Percentiles rank a stretch among this genome's conserved stretches.
phyloP scores from a whole-genome alignment of 441 rosid genomes.

The Bocquillonia castaneifolia region DNA sequence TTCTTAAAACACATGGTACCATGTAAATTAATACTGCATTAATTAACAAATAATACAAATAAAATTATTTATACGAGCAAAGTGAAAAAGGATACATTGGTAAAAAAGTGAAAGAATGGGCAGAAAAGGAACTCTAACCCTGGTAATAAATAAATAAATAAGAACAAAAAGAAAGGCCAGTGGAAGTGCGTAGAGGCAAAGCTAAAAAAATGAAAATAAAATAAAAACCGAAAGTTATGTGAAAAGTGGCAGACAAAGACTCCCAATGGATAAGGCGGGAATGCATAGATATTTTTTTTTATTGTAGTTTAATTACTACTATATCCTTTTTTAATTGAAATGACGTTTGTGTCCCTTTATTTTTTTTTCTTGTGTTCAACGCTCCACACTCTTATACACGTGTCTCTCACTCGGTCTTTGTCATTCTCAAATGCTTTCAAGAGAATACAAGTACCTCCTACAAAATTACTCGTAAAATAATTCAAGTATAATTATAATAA shows the following conservation, averaged over 20 bases:
- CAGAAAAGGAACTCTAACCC: too few species aligned
- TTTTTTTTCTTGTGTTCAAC: too few species aligned
- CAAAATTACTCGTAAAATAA: not conserved
- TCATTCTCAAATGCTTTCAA: constrained; percentile 9
- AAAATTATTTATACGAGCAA: too few species aligned
- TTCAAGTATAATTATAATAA: constrained; percentile 5
- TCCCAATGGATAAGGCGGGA: constrained; percentile 1
- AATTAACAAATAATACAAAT: not conserved
- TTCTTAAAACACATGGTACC: too few species aligned
- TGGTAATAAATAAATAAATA: too few species aligned
- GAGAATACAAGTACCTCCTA: constrained; percentile 26
- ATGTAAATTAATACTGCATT: too few species aligned
- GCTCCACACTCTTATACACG: constrained; percentile 31
- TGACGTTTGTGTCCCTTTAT: not conserved
- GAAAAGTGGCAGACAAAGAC: constrained; percentile 12
- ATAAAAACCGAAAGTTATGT: not conserved
- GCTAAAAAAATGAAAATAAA: constrained; percentile 1
- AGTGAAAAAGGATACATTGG: not conserved
- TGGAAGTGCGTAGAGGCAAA: constrained; percentile 15
- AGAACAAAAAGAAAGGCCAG: too few species aligned
- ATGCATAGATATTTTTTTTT: not conserved
- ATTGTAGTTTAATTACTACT: not conserved
- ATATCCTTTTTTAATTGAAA: not conserved
- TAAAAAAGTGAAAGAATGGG: not conserved
- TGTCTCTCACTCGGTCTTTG: constrained; percentile 20